Percentiles rank a stretch among this genome's conserved stretches.
Conservation (phyloP, 2,329 filamentous ascomycete genomes). For the Dothistroma septosporum region DNA sequence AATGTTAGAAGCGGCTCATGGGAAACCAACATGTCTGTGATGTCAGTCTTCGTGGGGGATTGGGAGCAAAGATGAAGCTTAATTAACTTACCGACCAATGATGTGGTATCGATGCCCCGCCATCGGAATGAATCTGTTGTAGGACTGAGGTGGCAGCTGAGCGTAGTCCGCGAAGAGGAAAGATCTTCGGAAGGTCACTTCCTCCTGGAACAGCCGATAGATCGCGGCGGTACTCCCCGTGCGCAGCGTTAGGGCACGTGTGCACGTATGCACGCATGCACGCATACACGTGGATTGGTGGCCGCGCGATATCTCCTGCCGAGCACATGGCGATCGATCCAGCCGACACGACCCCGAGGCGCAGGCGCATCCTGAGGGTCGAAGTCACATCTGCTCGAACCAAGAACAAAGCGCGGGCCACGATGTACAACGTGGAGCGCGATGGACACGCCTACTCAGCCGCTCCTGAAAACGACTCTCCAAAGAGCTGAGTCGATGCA, state of each 20-base stretch:
- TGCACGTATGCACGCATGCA: no score
- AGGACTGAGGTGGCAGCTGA: no score
- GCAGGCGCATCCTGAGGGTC: not conserved
- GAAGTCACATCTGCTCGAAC: not conserved
- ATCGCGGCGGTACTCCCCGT: not conserved
- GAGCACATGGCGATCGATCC: constrained; percentile 4
- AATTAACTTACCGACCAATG: not conserved
- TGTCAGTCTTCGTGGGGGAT: not conserved
- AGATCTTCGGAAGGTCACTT: not conserved
- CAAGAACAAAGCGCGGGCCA: not conserved
- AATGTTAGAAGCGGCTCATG: not conserved
- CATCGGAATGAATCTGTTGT: not conserved
- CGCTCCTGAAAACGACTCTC: not conserved
- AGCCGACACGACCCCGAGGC: not conserved
- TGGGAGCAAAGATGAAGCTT: not conserved
- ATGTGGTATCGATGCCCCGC: not conserved
- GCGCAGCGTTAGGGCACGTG: not conserved
- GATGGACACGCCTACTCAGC: not conserved
- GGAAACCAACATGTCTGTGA: not conserved
- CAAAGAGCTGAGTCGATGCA: not conserved
- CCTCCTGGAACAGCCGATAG: not conserved
- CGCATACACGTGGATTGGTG: not conserved
- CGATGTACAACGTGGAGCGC: not conserved
- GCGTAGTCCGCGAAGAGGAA: no score
- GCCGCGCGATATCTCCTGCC: not conserved